Evolutionary conservation across 495 filamentous ascomycete species (phyloP).

Genomic region (Tuber aestivum): DNA sequence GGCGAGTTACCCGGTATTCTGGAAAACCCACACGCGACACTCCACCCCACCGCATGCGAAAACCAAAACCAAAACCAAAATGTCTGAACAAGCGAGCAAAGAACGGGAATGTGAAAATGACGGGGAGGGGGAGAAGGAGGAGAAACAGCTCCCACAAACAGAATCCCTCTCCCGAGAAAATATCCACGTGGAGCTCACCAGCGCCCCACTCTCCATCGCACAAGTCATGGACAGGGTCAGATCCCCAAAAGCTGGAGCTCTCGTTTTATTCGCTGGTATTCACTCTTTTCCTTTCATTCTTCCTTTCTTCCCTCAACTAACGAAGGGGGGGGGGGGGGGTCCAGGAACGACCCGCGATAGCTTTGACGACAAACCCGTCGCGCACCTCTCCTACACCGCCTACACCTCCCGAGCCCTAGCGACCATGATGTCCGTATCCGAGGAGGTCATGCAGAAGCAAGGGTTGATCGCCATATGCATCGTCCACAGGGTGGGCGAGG

Average conservation of each 20-base stretch:
- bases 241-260: conserved; percentile 76
- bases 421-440: conserved; percentile 66
- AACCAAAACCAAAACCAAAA: not conserved
- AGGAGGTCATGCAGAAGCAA: conserved; percentile 54
- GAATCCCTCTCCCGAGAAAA: conserved; percentile 16
- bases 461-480: conserved; percentile 65
- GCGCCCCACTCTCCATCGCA: conserved; percentile 55
- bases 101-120: not conserved
- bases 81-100: not conserved
- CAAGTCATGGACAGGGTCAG: conserved; percentile 60
- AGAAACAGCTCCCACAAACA: not conserved
- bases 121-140: too few species aligned
- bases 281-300: too few species aligned
- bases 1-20: not conserved
- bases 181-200: conserved; percentile 51
- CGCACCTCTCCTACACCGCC: conserved; percentile 72
- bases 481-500: conserved; percentile 76
- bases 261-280: conserved; percentile 78
- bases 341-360: conserved; percentile 79
- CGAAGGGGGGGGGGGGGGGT: too few species aligned
- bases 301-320: conserved; percentile 18
- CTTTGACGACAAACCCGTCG: conserved; percentile 68
- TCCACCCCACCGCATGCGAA: too few species aligned
- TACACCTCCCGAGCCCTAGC: conserved; percentile 71
- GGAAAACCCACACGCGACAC: too few species aligned